These are phyloP conservation scores for Ordospora colligata DNA, from an alignment of 371 early-diverging fungal genomes.

Conservation along the genomic window DNA sequence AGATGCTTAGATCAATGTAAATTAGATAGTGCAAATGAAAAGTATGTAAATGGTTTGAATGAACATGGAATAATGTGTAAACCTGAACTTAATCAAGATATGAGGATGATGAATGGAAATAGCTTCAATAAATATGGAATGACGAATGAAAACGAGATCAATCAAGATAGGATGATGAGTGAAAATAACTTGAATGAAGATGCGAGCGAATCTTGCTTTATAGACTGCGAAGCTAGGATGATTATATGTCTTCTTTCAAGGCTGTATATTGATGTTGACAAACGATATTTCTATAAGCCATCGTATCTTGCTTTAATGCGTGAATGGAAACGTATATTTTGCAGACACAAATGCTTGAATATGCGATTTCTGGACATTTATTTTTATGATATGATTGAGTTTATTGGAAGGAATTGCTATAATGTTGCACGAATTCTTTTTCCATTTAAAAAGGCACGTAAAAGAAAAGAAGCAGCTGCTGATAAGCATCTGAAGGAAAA, in stretches of 20 bases:
- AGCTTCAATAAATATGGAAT: not conserved
- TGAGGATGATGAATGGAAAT: too few relatives aligned
- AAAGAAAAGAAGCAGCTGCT: not conserved
- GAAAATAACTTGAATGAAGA: too few relatives aligned
- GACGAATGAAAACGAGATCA: not conserved
- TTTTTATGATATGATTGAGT: not conserved
- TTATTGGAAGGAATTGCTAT: not conserved
- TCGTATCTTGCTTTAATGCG: conserved; percentile 22
- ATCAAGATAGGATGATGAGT: not conserved
- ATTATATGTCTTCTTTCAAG: conserved; percentile 24
- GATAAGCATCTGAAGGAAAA: not conserved
- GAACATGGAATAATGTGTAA: too few relatives aligned
- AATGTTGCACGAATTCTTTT: conserved; percentile 18
- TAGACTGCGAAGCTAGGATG: not conserved
- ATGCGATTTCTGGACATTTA: not conserved
- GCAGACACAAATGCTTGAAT: not conserved
- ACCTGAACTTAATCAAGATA: too few relatives aligned
- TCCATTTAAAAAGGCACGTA: conserved; percentile 8
- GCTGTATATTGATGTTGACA: not conserved
- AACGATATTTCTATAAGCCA: conserved; percentile 39
- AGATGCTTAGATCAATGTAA: not conserved
- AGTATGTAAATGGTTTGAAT: not conserved
- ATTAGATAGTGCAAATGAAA: not conserved
- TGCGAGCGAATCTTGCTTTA: not conserved
- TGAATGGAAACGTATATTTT: not conserved